Evolutionary conservation across 805 yeast genomes (phyloP).

Genomic region (Candida suzukii): DNA sequence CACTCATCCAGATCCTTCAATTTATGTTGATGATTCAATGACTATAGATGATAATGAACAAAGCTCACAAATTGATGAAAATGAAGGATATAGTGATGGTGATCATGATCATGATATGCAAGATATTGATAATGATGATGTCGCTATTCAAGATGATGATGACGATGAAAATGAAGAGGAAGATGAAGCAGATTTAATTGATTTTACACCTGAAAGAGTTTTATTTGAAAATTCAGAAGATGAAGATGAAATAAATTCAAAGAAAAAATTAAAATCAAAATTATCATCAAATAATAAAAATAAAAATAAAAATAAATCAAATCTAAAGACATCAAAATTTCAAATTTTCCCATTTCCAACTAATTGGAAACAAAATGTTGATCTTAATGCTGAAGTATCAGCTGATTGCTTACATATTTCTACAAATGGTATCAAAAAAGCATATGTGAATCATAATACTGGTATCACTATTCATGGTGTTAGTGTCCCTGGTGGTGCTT

Average conservation of each 20-base stretch:
- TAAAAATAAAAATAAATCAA: neutral
- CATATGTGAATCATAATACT: slow-evolving; percentile 2
- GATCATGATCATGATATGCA: neutral
- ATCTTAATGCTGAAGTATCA: slow-evolving; percentile 12
- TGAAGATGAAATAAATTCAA: neutral
- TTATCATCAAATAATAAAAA: too few species aligned
- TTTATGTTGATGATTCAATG: too few species aligned
- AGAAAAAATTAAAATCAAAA: too few species aligned
- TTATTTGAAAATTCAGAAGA: neutral
- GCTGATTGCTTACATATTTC: slow-evolving; percentile 17
- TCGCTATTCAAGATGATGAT: too few species aligned
- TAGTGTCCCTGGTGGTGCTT: too few species aligned
- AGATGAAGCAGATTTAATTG: slow-evolving; percentile 1
- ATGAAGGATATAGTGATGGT: too few species aligned
- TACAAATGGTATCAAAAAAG: slow-evolving; percentile 13
- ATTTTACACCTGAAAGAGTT: slow-evolving; percentile 6
- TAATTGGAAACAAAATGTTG: slow-evolving; percentile 16
- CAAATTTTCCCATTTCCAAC: slow-evolving; percentile 16
- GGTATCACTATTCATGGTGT: too few species aligned
- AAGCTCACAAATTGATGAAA: too few species aligned
- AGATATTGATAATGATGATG: neutral
- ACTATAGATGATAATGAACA: too few species aligned
- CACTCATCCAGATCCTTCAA: too few species aligned
- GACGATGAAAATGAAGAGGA: neutral
- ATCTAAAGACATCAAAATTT: neutral